Evolutionary conservation across 2,329 filamentous ascomycete species (phyloP).

Genomic region (Fusarium phyllophilum): DNA sequence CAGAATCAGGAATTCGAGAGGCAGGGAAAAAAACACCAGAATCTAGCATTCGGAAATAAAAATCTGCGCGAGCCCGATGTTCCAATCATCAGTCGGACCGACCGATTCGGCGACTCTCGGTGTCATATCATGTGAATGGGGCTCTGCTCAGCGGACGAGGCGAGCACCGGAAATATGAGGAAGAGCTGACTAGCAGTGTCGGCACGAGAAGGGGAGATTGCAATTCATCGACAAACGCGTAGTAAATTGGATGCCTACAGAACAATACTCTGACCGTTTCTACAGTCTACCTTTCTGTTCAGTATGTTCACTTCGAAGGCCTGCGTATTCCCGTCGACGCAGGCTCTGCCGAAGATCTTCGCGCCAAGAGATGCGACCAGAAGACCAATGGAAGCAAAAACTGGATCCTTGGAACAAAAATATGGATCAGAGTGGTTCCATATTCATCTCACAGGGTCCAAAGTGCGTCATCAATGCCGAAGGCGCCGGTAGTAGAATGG

Average conservation of each 20-base stretch:
- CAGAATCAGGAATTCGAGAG: not conserved
- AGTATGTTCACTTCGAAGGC: not conserved
- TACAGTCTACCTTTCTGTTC: not conserved
- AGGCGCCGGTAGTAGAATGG: constrained; percentile 12
- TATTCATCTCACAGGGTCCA: constrained; percentile 13
- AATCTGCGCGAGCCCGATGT: constrained; percentile 13
- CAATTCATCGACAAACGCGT: not conserved
- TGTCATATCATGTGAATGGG: constrained; percentile 29
- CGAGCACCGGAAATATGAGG: constrained; percentile 28
- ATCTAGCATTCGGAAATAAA: constrained; percentile 24
- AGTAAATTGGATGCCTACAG: not conserved
- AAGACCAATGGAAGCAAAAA: constrained; percentile 31
- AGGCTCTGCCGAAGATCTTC: constrained; percentile 22
- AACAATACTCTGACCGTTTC: not conserved
- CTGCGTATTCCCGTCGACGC: not conserved
- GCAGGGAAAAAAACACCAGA: constrained; percentile 1
- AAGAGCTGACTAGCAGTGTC: constrained; percentile 14
- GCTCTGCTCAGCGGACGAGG: constrained; percentile 22
- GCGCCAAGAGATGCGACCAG: constrained; percentile 31
- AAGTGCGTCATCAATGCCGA: constrained; percentile 32
- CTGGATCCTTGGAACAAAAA: constrained; percentile 20
- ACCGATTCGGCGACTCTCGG: constrained; percentile 28
- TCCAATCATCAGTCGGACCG: constrained; percentile 29
- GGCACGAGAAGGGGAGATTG: not conserved
- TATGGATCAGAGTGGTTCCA: constrained; percentile 12